Conservation (phyloP, 2,329 filamentous ascomycete species). For the Domatiomyces globalis region DNA sequence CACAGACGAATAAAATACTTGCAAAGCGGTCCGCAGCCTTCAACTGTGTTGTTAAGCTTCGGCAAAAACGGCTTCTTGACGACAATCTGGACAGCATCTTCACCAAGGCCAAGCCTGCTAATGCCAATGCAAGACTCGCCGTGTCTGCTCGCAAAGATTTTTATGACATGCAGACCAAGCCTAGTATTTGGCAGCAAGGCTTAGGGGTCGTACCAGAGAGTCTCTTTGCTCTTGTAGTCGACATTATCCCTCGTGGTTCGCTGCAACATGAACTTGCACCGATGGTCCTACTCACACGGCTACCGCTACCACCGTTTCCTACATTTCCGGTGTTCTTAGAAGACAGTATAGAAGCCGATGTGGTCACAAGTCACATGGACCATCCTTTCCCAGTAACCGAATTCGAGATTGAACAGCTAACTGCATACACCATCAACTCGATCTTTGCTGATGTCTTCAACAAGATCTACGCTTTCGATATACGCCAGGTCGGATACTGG, state of each 20-base stretch:
- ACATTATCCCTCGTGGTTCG: slow-evolving; percentile 41
- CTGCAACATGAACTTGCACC: slow-evolving; percentile 28
- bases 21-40: slow-evolving; percentile 87
- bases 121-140: slow-evolving; percentile 77
- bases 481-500: slow-evolving; percentile 64
- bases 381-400: slow-evolving; percentile 32
- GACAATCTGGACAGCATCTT: slow-evolving; percentile 60
- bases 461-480: slow-evolving; percentile 58
- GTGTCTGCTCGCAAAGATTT: slow-evolving; percentile 57
- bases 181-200: slow-evolving; percentile 51
- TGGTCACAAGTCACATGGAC: slow-evolving; percentile 37
- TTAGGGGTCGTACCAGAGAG: slow-evolving; percentile 33
- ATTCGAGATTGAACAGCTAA: slow-evolving; percentile 42
- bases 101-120: slow-evolving; percentile 55
- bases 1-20: slow-evolving; percentile 54
- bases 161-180: slow-evolving; percentile 70
- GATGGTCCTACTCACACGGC: slow-evolving; percentile 54
- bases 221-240: slow-evolving; percentile 50
- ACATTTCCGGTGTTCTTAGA: slow-evolving; percentile 60
- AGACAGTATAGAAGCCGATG: slow-evolving; percentile 43
- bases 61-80: slow-evolving; percentile 54
- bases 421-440: slow-evolving; percentile 52
- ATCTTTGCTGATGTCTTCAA: slow-evolving; percentile 79
- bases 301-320: slow-evolving; percentile 49
- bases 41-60: slow-evolving; percentile 58